Evolutionary conservation across 306 rosid genomes (phyloP), one percentile per base, ranked within the genome.

Genomic region (Mimosa bimucronata): DNA sequence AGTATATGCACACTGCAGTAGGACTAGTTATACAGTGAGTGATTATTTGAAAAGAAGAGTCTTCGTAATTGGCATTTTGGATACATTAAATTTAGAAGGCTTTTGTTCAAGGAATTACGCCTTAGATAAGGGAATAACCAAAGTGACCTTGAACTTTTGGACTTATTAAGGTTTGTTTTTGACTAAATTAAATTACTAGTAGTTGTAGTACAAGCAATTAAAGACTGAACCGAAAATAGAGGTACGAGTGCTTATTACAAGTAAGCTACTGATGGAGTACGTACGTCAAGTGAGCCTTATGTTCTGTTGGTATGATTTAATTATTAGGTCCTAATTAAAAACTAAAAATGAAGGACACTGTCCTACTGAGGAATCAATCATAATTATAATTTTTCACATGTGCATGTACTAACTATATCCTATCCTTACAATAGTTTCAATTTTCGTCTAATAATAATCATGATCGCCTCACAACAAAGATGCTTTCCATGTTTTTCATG

Each of bases 81-180:
- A 48, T 18, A 28, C 18, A 48, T 71, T 46, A 28, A 23, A 45
- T 25, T 72, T 19, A 72, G 31, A 44, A 44, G 66, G 29, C n/a
- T 18, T 50, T n/a, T 31, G 34, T 2, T 6, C 61, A 52, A 2
- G 77, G 66, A 74, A 57, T 74, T 23, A 3, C 78, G 78, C 78
- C 78, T 34, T 11, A 37, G 53, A 74, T 74, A 48, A 74, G 50
- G 78, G 78, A 57, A 37, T 34, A 53, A 53, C 53, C 21, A 38
- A 57, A 74, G 31, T 55, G 68, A 14, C 14, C 52, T 37, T 34
- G 23, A 52, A 45, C 50, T 45, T 45, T 45, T 41, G 45, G 50
- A 74, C 52, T 55, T 74, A 34, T 21, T 4, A 29, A 73, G 30
- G 15, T 52, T 55, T 0, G 11, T 19, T 37, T 28, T n/a, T 74